These are phyloP conservation scores for Coemansia sp. DNA, from an alignment of 192 early-diverging fungal species.

Conservation along the genomic window DNA sequence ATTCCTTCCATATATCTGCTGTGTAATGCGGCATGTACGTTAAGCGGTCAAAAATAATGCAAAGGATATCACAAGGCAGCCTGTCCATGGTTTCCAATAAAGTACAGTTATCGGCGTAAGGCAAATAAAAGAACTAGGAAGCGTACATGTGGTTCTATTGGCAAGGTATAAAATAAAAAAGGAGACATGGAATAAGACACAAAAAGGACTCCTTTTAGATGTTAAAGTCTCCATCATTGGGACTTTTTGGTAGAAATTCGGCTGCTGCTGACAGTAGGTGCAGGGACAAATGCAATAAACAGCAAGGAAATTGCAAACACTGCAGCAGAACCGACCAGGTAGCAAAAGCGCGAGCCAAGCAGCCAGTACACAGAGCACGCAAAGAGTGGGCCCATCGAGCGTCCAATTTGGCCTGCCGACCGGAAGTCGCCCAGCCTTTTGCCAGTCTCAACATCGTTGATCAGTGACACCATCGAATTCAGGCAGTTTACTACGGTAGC, in stretches of 20 bases:
- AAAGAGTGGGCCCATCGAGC: constrained; percentile 82
- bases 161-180: no score
- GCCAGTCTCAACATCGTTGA: constrained; percentile 55
- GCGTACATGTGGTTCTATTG: no score
- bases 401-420: constrained; percentile 85
- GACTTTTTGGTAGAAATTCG: no score
- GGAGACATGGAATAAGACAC: no score
- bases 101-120: no score
- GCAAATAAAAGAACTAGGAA: no score
- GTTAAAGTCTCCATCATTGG: no score
- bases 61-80: not conserved
- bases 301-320: constrained; percentile 47
- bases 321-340: constrained; percentile 56
- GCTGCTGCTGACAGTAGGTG: not conserved
- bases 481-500: constrained; percentile 94
- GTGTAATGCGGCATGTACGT: not conserved
- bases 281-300: constrained; percentile 25
- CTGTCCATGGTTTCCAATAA: not conserved
- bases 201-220: no score
- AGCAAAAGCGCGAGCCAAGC: constrained; percentile 61
- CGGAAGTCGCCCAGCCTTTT: constrained; percentile 80
- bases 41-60: not conserved
- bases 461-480: constrained; percentile 60
- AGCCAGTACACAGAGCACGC: constrained; percentile 88
- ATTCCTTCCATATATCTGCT: not conserved